Base-by-base conservation (phyloP, 306 rosid species). In the Cicer cuneatum region DNA sequence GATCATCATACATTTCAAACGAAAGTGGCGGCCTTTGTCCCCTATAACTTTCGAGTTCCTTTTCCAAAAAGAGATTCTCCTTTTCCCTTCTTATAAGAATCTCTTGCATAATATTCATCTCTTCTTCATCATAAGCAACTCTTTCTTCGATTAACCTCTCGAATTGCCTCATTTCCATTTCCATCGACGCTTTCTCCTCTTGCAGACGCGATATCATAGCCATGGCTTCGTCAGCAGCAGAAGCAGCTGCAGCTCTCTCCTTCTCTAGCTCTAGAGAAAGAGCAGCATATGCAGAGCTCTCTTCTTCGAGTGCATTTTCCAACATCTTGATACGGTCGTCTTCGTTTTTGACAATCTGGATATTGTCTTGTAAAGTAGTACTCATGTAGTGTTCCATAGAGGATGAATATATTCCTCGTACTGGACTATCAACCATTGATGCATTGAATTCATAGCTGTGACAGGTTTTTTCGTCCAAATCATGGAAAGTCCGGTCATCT, bases 211-310 rank as follows among this genome's bases (percentile, higher is more conserved):
- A 81, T 78, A 95, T 90, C 99, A 89, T 92, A 35, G 98, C 93
- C 92, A 95, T 87, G n/a, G 98, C 89, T 86, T 95, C 98, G 53
- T 95, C 98, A 2, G 98, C 96, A 43, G 99, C 97, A 69, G 79
- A 84, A 72, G 96, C 96, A 76, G 98, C 87, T 14, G 99, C 93
- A 71, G 96, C 90, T 85, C 96, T 86, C 91, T 92, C 99, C 86
- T 95, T 84, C 84, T 95, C 99, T 71, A 95, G 91, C 86, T 95
- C 99, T 51, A 87, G 59, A 86, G 69, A 87, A 49, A 95, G 96
- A 80, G 87, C 73, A 58, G 87, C 85, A 47, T 75, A 84, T 51
- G 91, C 90, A 13, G 86, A 75, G 78, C 33, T 90, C 85, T 86
- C 99, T 85, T 89, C 89, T 67, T 81, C 85, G 2, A 92, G 84